phyloP scores from a whole-genome alignment of 192 early-diverging fungal genomes.

The Podila clonocystis region DNA sequence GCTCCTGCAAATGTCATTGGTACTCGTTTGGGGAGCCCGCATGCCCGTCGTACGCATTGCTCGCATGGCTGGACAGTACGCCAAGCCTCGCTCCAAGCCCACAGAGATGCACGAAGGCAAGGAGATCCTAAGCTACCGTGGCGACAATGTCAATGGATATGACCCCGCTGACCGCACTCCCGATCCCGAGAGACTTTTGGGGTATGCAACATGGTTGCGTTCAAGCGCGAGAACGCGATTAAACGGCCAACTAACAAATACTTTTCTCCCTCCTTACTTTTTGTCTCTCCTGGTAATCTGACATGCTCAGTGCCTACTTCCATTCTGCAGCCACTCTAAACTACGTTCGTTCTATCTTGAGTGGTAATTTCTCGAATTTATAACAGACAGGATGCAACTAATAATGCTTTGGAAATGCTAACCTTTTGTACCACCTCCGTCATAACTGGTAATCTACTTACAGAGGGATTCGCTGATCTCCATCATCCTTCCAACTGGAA shows the following conservation, averaged over 20 bases:
- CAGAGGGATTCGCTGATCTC: slow-evolving; percentile 75
- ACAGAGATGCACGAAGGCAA: slow-evolving; percentile 88
- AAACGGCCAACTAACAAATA: not conserved
- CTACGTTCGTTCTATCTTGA: slow-evolving; percentile 91
- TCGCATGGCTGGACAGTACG: slow-evolving; percentile 99
- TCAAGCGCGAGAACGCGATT: not conserved
- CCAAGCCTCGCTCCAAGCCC: slow-evolving; percentile 95
- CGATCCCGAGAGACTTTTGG: slow-evolving; percentile 91
- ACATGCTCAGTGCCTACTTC: slow-evolving; percentile 81
- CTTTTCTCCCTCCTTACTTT: not conserved
- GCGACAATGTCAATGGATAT: slow-evolving; percentile 98
- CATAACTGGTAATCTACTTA: not conserved
- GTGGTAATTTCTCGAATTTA: slow-evolving; percentile 47
- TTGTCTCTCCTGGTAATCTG: not conserved
- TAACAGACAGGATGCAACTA: too few species aligned
- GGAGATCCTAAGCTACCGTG: slow-evolving; percentile 89
- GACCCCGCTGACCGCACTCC: slow-evolving; percentile 85
- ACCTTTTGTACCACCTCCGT: not conserved
- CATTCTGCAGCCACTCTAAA: slow-evolving; percentile 97
- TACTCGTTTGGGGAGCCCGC: slow-evolving; percentile 92
- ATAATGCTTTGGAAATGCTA: not conserved
- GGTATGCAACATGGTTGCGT: slow-evolving; percentile 42
- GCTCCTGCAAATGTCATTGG: slow-evolving; percentile 96
- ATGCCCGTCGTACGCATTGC: slow-evolving; percentile 96
- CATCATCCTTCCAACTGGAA: slow-evolving; percentile 93